Conservation (phyloP, 768 basidiomycete genomes). For the Heimioporus sp. region DNA sequence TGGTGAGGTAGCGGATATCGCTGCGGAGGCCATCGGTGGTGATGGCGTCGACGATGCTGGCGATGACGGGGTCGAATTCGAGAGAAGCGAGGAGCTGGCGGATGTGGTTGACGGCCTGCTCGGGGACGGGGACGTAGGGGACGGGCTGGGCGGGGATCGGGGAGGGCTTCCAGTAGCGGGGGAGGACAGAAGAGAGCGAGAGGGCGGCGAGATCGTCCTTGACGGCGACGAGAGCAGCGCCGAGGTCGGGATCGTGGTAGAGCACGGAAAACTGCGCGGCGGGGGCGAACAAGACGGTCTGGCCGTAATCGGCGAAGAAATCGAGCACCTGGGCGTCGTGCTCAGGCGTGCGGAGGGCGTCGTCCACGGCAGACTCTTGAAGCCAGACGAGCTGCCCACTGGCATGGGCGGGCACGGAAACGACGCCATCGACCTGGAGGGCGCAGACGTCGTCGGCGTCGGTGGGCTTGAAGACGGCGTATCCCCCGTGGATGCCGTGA, state of each 20-base stretch:
- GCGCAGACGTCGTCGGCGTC: slow-evolving; percentile 18
- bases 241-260: slow-evolving; percentile 32
- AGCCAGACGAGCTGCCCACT: slow-evolving; percentile 60
- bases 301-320: slow-evolving; percentile 30
- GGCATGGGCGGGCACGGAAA: slow-evolving; percentile 25
- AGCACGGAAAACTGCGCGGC: slow-evolving; percentile 34
- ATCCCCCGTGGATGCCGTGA: slow-evolving; percentile 55
- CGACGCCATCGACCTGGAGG: neutral
- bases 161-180: slow-evolving; percentile 69
- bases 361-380: slow-evolving; percentile 53
- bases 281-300: slow-evolving; percentile 18
- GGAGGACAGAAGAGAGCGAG: slow-evolving; percentile 61
- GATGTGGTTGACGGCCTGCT: slow-evolving; percentile 52
- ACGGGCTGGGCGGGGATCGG: slow-evolving; percentile 53
- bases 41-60: slow-evolving; percentile 66
- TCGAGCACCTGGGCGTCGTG: slow-evolving; percentile 34
- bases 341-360: slow-evolving; percentile 35
- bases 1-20: slow-evolving; percentile 81
- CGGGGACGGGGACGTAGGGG: slow-evolving; percentile 54
- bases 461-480: slow-evolving; percentile 46
- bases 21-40: slow-evolving; percentile 62
- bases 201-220: slow-evolving; percentile 35
- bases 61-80: slow-evolving; percentile 67
- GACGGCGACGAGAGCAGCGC: slow-evolving; percentile 52
- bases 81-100: slow-evolving; percentile 54